These are phyloP conservation scores for Lycium ferocissimum DNA, from an alignment of 257 asterid genomes.

Conservation along the genomic window DNA sequence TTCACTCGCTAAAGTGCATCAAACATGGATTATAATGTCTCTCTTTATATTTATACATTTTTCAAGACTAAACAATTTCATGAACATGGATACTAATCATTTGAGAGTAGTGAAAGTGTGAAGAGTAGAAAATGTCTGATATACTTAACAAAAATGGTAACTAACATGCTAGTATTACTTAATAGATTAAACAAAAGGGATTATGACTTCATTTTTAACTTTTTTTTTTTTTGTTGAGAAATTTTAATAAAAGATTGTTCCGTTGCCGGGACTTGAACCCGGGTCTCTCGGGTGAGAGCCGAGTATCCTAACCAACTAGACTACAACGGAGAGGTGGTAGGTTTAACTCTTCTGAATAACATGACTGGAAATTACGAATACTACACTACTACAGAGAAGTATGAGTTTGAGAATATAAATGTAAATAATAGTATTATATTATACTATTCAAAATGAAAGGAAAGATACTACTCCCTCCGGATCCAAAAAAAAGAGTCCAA, in stretches of 20 bases:
- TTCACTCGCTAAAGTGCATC: background rate
- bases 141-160: too few species aligned
- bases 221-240: too few species aligned
- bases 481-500: too few species aligned
- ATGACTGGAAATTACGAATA: too few species aligned
- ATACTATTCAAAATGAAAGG: background rate
- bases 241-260: background rate
- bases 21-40: background rate
- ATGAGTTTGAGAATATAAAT: background rate
- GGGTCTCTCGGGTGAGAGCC: constrained; percentile 99
- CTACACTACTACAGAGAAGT: too few species aligned
- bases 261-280: constrained; percentile 94
- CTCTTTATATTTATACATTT: too few species aligned
- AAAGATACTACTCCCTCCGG: too few species aligned
- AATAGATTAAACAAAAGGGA: too few species aligned
- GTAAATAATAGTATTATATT: background rate
- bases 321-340: constrained; percentile 67
- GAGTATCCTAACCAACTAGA: constrained; percentile 98
- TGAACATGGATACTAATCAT: background rate
- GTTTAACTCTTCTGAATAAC: too few species aligned
- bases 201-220: too few species aligned
- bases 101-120: background rate
- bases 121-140: too few species aligned
- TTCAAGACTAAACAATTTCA: background rate
- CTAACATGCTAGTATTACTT: too few species aligned